Evolutionary conservation across 2,329 filamentous ascomycete species (phyloP).

Genomic region (Chalara sp.): DNA sequence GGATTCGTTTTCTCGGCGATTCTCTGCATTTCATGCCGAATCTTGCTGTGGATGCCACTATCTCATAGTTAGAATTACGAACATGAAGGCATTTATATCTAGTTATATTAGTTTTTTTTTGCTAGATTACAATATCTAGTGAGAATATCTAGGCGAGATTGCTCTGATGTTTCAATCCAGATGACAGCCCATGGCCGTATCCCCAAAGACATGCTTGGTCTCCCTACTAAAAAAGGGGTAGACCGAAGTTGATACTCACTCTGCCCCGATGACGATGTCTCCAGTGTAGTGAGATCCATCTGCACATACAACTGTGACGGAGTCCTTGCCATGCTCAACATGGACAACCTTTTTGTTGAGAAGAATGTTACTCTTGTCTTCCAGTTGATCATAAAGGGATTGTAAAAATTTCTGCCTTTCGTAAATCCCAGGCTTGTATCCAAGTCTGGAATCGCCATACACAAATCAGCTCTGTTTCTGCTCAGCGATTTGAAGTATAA

Average conservation of each 20-base stretch:
- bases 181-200: no score
- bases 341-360: conserved; percentile 13
- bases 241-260: background rate
- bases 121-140: no score
- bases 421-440: conserved; percentile 11
- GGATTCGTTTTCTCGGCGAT: background rate
- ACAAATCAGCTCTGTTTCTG: conserved; percentile 3
- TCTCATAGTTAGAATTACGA: no score
- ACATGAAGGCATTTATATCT: no score
- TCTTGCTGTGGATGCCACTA: conserved; percentile 1
- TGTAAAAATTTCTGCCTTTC: conserved; percentile 12
- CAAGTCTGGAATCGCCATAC: conserved; percentile 5
- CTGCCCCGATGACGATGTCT: background rate
- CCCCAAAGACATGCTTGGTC: no score
- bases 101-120: no score
- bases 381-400: conserved; percentile 15
- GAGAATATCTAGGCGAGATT: no score
- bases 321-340: conserved; percentile 7
- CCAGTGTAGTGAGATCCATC: background rate
- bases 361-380: conserved; percentile 8
- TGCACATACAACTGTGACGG: background rate
- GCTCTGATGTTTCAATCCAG: no score
- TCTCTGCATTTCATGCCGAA: conserved; percentile 22
- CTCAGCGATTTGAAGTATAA: background rate
- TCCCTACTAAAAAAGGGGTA: no score